Percentiles rank a stretch among this genome's conserved stretches.
These are phyloP conservation scores for Aspergillus fijiensis DNA, from an alignment of 2,329 filamentous ascomycete genomes.

Conservation along the genomic window DNA sequence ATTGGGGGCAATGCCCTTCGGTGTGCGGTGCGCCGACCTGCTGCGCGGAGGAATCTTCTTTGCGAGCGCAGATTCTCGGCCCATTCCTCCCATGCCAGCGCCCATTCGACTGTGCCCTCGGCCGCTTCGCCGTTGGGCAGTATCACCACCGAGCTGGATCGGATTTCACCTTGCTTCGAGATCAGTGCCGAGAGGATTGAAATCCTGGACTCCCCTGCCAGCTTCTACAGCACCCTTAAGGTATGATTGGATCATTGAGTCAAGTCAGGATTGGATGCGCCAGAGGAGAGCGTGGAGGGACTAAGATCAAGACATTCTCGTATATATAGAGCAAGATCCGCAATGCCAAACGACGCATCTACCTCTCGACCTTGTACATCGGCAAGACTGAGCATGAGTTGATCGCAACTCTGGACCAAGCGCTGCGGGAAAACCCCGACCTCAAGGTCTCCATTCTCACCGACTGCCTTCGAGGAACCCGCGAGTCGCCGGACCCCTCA, in stretches of 20 bases:
- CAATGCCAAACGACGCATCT: constrained; percentile 74
- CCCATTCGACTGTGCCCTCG: constrained; percentile 28
- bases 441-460: constrained; percentile 86
- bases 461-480: constrained; percentile 84
- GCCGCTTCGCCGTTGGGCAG: constrained; percentile 54
- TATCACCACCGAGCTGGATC: constrained; percentile 75
- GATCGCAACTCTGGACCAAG: constrained; percentile 72
- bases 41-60: constrained; percentile 31
- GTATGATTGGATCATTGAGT: constrained; percentile 44
- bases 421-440: constrained; percentile 70
- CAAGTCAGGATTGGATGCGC: background rate
- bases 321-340: constrained; percentile 70
- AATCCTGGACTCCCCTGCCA: constrained; percentile 75
- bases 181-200: constrained; percentile 76
- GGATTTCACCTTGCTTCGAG: constrained; percentile 85
- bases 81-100: constrained; percentile 23
- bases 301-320: constrained; percentile 7
- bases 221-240: constrained; percentile 91
- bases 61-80: constrained; percentile 41
- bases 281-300: background rate
- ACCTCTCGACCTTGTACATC: constrained; percentile 94
- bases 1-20: constrained; percentile 40
- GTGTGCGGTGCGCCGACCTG: constrained; percentile 33
- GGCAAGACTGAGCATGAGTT: constrained; percentile 90
- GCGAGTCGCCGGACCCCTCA: constrained; percentile 81